Base-by-base conservation (phyloP, 1,284 basidiomycete genomes). In the Fomitopsis pinicola region DNA sequence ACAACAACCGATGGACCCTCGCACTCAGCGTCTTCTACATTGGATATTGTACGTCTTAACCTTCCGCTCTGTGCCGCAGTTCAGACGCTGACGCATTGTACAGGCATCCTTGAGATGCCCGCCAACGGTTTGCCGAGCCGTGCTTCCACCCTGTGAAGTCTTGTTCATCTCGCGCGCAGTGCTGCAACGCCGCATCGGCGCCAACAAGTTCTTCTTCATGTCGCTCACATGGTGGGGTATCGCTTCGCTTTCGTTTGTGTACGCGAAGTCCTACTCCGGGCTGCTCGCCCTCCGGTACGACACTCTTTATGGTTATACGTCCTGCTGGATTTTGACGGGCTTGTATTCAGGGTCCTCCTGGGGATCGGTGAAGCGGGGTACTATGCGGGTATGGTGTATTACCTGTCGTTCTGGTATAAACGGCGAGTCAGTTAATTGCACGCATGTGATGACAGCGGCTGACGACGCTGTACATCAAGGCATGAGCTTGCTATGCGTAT, bases 331-430 rank as follows among this genome's bases (percentile, higher is more conserved):
- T 4, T 4, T 53, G 14, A 15, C 19, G 7, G 15, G n/a, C 10
- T 4, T 6, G 9, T 7, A 17, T 26, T 4, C 44, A 75, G 74
- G 5, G 70, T 75, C 3, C 67, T 82, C 6, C 69, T 83, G 63
- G 82, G 82, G 2, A 82, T 83, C 72, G 76, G 76, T 0, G 75
- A 77, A 66, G 81, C 82, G 5, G 82, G 82, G 0, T 84, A 78
- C 63, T 82, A 83, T 63, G 82, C 82, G 0, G 82, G 82, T 2
- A 81, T 83, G 77, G 83, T 83, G 7, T 84, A 83, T 63, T 85
- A 84, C 64, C 68, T 85, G 30, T 83, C 82, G 0, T 84, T 84
- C 68, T 84, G 82, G 82, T 70, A 71, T 55, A 70, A 68, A 57
- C 60, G 68, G 67, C 66, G 33, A 6, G 33, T 1, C 4, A 33